phyloP scores from a whole-genome alignment of 495 filamentous ascomycete species.

The Clavariopsis aquatica region DNA sequence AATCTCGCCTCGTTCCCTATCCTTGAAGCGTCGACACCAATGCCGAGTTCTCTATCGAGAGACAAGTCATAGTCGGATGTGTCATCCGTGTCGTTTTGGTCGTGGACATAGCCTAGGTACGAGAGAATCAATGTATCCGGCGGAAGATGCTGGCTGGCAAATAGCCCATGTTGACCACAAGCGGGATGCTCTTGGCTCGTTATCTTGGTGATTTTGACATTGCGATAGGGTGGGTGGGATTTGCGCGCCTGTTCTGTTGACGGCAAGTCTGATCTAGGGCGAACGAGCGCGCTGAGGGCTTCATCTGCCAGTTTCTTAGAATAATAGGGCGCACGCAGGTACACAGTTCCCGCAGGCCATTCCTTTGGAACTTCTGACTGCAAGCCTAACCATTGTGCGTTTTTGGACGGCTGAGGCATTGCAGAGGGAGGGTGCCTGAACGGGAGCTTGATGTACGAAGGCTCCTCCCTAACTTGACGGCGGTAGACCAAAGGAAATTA shows the following conservation, averaged over 20 bases:
- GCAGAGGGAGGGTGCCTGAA: not conserved
- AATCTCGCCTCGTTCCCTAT: slow-evolving; percentile 71
- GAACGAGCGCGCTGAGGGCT: slow-evolving; percentile 36
- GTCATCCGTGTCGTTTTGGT: slow-evolving; percentile 48
- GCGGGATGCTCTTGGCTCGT: slow-evolving; percentile 60
- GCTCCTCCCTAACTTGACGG: not conserved
- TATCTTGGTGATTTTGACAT: slow-evolving; percentile 60
- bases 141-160: slow-evolving; percentile 58
- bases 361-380: slow-evolving; percentile 47
- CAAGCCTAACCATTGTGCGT: not conserved
- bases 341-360: slow-evolving; percentile 60
- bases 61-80: slow-evolving; percentile 67
- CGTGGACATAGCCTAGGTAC: slow-evolving; percentile 67
- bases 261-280: slow-evolving; percentile 38
- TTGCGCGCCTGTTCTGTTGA: slow-evolving; percentile 7
- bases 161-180: slow-evolving; percentile 63
- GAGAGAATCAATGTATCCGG: slow-evolving; percentile 62
- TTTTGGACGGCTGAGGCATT: not conserved
- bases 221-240: slow-evolving; percentile 47
- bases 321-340: slow-evolving; percentile 55
- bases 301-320: slow-evolving; percentile 46
- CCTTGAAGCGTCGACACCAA: slow-evolving; percentile 64
- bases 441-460: not conserved
- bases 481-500: not conserved
- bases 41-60: slow-evolving; percentile 57